phyloP scores from a whole-genome alignment of 257 asterid genomes.

The Jacaranda copaia region DNA sequence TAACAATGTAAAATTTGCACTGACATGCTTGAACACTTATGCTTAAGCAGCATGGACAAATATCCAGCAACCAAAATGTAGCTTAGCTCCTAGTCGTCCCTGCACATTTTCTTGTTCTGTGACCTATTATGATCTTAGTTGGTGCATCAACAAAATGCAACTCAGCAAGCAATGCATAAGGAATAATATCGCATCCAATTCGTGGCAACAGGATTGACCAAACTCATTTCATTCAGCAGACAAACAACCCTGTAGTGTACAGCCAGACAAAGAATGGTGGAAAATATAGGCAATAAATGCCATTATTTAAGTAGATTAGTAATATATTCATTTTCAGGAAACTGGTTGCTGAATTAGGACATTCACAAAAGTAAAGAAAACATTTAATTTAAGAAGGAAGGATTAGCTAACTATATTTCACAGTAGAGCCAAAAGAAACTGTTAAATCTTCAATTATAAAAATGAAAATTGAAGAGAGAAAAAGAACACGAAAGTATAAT shows the following conservation, averaged over 20 bases:
- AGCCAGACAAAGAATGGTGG: neutral
- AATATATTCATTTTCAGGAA: neutral
- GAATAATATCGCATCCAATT: neutral
- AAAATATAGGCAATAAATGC: neutral
- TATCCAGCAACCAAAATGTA: constrained; percentile 9
- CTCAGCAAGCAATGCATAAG: neutral
- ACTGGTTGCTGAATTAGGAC: neutral
- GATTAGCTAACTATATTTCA: constrained; percentile 13
- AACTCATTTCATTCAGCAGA: constrained; percentile 8
- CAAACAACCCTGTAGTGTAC: neutral
- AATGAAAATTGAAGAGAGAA: no score
- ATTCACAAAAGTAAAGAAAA: constrained; percentile 23
- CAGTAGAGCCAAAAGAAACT: constrained; percentile 17
- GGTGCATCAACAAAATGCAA: constrained; percentile 1
- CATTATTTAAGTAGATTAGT: neutral
- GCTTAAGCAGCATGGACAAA: neutral
- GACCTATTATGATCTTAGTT: neutral
- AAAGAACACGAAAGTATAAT: no score
- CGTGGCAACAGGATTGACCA: neutral
- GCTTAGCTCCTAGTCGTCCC: constrained; percentile 18
- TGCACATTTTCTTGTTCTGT: neutral
- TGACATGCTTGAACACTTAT: neutral
- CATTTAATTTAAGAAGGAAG: neutral
- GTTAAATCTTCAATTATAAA: no score
- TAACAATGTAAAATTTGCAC: constrained; percentile 2